These are phyloP conservation scores for Umbelopsis sp. DNA, from an alignment of 371 early-diverging fungal genomes.

Conservation along the genomic window DNA sequence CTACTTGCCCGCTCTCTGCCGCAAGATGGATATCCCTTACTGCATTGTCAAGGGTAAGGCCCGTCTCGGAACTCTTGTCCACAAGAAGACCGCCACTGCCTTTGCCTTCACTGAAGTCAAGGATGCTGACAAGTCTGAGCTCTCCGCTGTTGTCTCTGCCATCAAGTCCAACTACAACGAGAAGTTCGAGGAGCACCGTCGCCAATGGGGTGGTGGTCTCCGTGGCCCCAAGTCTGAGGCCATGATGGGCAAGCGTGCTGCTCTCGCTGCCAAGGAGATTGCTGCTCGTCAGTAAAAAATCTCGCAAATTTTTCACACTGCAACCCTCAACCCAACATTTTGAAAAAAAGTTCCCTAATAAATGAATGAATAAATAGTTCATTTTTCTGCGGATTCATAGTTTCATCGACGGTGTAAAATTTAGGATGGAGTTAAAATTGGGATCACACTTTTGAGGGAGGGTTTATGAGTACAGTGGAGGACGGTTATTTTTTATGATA, in stretches of 20 bases:
- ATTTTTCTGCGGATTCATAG: too few relatives aligned
- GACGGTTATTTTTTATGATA: too few relatives aligned
- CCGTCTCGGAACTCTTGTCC: conserved; percentile 97
- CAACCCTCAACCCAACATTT: conserved; percentile 13
- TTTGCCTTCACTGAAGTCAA: conserved; percentile 94
- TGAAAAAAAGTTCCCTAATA: background rate
- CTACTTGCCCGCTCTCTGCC: conserved; percentile 99
- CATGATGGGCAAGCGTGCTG: conserved; percentile 79
- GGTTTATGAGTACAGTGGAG: too few relatives aligned
- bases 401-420: too few relatives aligned
- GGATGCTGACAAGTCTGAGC: conserved; percentile 94
- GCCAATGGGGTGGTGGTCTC: conserved; percentile 97
- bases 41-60: conserved; percentile 98
- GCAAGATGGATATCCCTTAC: conserved; percentile 99
- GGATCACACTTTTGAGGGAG: too few relatives aligned
- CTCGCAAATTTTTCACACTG: background rate
- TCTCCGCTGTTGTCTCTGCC: conserved; percentile 87
- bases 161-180: conserved; percentile 94
- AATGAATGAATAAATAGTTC: too few relatives aligned
- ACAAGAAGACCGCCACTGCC: conserved; percentile 99
- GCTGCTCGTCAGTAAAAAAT: conserved; percentile 54
- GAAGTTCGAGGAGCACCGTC: conserved; percentile 91
- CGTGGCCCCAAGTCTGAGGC: conserved; percentile 94
- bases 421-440: too few relatives aligned
- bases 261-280: conserved; percentile 69